These are phyloP conservation scores for Fonsecaea nubica DNA, from an alignment of 2,329 filamentous ascomycete genomes.

Conservation along the genomic window DNA sequence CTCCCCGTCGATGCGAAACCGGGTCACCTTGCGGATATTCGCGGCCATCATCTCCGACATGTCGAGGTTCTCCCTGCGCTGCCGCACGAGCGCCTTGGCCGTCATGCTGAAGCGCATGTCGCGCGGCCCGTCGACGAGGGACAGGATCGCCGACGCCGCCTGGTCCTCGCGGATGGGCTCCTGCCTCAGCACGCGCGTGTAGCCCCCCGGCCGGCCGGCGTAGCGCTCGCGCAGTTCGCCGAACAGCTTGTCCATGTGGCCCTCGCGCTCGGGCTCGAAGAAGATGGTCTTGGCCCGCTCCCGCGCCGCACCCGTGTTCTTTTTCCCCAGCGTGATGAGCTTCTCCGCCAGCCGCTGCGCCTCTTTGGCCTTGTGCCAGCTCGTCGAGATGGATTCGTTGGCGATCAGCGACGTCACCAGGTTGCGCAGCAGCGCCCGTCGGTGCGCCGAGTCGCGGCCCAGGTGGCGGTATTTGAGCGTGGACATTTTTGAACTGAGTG, in stretches of 20 bases:
- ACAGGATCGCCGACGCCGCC: slow-evolving; percentile 86
- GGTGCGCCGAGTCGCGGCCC: slow-evolving; percentile 82
- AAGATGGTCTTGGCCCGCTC: slow-evolving; percentile 79
- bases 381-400: slow-evolving; percentile 92
- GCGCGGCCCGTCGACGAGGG: slow-evolving; percentile 90
- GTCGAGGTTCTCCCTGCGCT: slow-evolving; percentile 58
- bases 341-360: slow-evolving; percentile 92
- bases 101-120: slow-evolving; percentile 96
- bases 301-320: slow-evolving; percentile 81
- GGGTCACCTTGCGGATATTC: slow-evolving; percentile 84
- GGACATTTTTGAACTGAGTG: slow-evolving; percentile 23
- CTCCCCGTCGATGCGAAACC: slow-evolving; percentile 72
- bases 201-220: slow-evolving; percentile 78
- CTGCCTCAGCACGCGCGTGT: slow-evolving; percentile 91
- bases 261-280: slow-evolving; percentile 63
- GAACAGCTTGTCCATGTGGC: slow-evolving; percentile 80
- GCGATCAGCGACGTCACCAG: slow-evolving; percentile 93
- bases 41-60: slow-evolving; percentile 74
- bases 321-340: slow-evolving; percentile 91
- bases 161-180: slow-evolving; percentile 89
- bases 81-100: slow-evolving; percentile 77
- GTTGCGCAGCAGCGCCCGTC: slow-evolving; percentile 91
- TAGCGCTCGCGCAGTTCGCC: slow-evolving; percentile 82
- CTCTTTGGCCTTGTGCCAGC: slow-evolving; percentile 97
- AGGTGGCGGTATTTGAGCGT: slow-evolving; percentile 86